Evolutionary conservation across 2,329 filamentous ascomycete genomes (phyloP).

Genomic region (Alternaria dauci): DNA sequence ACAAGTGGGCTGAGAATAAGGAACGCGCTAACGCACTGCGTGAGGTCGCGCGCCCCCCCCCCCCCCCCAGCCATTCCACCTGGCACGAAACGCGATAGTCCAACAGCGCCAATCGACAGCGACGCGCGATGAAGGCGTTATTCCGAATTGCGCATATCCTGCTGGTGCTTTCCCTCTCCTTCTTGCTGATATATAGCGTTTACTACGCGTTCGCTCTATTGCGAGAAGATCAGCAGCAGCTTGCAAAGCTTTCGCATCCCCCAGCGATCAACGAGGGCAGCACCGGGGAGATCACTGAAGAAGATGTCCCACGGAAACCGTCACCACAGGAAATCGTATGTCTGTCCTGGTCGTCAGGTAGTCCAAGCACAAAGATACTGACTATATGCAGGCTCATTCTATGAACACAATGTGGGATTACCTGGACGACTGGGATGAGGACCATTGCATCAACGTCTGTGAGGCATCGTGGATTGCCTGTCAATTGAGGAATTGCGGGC

Average conservation of each 20-base stretch:
- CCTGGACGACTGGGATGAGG: slow-evolving; percentile 25
- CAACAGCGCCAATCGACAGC: background rate
- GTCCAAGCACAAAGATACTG: background rate
- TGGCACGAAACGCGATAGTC: background rate
- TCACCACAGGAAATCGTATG: background rate
- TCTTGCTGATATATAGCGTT: slow-evolving; percentile 12
- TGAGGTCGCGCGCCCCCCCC: no score
- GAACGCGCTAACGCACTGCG: background rate
- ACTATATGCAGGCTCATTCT: slow-evolving; percentile 17
- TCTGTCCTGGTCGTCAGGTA: background rate
- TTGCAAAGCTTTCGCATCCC: background rate
- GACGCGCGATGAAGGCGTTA: slow-evolving; percentile 7
- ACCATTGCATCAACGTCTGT: slow-evolving; percentile 26
- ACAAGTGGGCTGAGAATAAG: background rate
- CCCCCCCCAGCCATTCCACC: background rate
- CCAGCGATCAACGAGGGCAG: background rate
- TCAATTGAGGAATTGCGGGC: slow-evolving; percentile 19
- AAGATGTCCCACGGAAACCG: slow-evolving; percentile 5
- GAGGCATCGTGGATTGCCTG: slow-evolving; percentile 27
- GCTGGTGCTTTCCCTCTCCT: slow-evolving; percentile 8
- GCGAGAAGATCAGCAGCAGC: slow-evolving; percentile 1
- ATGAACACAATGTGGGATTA: slow-evolving; percentile 29
- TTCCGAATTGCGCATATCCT: slow-evolving; percentile 11
- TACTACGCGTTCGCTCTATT: slow-evolving; percentile 16
- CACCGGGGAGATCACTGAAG: background rate